Conservation (phyloP, 129 eudicot genomes). For the Pittosporum tobira region DNA sequence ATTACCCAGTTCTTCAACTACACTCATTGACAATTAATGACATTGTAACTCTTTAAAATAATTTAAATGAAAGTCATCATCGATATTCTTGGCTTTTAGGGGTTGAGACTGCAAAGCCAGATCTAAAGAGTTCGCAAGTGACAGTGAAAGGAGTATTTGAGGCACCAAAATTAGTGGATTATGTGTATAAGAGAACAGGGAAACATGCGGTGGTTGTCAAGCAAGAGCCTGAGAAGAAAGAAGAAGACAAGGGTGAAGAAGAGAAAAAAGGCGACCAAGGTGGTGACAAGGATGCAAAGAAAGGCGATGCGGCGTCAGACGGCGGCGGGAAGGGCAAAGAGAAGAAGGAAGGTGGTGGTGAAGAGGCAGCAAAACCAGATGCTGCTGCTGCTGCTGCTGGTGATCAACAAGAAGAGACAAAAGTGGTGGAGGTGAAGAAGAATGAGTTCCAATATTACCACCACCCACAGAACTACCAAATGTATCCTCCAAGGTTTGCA, state of each 20-base stretch:
- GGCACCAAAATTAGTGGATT: slow-evolving; percentile 46
- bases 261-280: slow-evolving; percentile 28
- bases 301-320: slow-evolving; percentile 12
- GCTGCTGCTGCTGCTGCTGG: slow-evolving; percentile 16
- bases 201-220: slow-evolving; percentile 63
- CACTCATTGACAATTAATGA: background rate
- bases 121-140: slow-evolving; percentile 77
- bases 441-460: slow-evolving; percentile 50
- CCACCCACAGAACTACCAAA: slow-evolving; percentile 38
- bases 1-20: background rate
- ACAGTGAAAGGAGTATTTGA: slow-evolving; percentile 65
- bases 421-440: slow-evolving; percentile 45
- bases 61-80: no score
- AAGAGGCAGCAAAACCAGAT: slow-evolving; percentile 20
- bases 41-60: background rate
- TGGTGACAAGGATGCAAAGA: slow-evolving; percentile 17
- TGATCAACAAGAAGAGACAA: slow-evolving; percentile 21
- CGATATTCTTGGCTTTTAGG: slow-evolving; percentile 29
- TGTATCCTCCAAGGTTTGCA: slow-evolving; percentile 41
- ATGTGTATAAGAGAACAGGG: slow-evolving; percentile 59
- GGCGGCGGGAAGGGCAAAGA: slow-evolving; percentile 17
- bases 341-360: slow-evolving; percentile 27
- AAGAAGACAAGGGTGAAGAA: slow-evolving; percentile 33
- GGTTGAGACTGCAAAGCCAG: slow-evolving; percentile 77
- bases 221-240: slow-evolving; percentile 54